Conservation (phyloP, 2,329 filamentous ascomycete species). For the Colletotrichum sp. region DNA sequence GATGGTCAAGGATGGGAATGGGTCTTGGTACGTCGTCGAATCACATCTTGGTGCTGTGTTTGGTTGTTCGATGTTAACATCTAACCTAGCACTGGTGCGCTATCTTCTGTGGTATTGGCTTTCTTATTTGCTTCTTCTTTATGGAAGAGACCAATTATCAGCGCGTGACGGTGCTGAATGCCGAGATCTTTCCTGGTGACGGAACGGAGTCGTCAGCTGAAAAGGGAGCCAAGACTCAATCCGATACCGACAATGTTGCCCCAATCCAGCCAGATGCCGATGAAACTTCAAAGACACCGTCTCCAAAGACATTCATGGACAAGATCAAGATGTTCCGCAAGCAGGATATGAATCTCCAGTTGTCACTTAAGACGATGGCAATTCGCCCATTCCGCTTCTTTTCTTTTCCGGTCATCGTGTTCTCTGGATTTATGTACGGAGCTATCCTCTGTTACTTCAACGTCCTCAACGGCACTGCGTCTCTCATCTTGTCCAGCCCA, state of each 20-base stretch:
- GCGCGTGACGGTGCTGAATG: slow-evolving; percentile 26
- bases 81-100: slow-evolving; percentile 27
- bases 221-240: neutral
- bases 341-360: neutral
- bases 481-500: slow-evolving; percentile 38
- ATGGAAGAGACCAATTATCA: slow-evolving; percentile 61
- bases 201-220: neutral
- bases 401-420: slow-evolving; percentile 42
- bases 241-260: neutral
- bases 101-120: slow-evolving; percentile 31
- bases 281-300: neutral
- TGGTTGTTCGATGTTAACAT: neutral
- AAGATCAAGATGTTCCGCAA: neutral
- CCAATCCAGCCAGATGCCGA: neutral
- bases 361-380: neutral
- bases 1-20: slow-evolving; percentile 33
- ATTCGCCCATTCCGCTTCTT: neutral
- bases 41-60: neutral
- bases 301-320: neutral
- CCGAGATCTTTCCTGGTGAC: neutral
- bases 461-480: slow-evolving; percentile 48
- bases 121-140: slow-evolving; percentile 50
- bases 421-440: slow-evolving; percentile 46
- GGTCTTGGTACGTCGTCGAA: slow-evolving; percentile 25
- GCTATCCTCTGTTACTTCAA: slow-evolving; percentile 48